Percentiles rank a stretch among this genome's conserved stretches.
Conservation (phyloP, 2,329 filamentous ascomycete species). For the Penicillium sp. region DNA sequence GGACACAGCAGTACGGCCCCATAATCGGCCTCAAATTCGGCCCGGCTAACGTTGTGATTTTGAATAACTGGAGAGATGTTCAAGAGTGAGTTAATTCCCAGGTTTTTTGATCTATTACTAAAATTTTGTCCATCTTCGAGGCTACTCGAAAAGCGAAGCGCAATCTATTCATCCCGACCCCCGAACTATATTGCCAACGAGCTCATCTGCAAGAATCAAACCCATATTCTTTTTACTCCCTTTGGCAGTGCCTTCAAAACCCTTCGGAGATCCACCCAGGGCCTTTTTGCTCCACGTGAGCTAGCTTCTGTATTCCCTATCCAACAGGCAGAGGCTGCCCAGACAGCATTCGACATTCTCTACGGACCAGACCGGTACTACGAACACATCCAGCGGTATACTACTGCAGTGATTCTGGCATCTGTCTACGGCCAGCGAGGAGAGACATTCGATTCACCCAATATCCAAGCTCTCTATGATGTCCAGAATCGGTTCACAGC, state of each 20-base stretch:
- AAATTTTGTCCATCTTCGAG: background rate
- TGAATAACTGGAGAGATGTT: background rate
- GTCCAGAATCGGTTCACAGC: slow-evolving; percentile 3
- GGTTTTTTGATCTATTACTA: background rate
- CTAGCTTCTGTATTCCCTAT: slow-evolving; percentile 18
- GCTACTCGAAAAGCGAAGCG: slow-evolving; percentile 14
- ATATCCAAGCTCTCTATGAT: slow-evolving; percentile 15
- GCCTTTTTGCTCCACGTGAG: slow-evolving; percentile 3
- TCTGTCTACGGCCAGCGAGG: slow-evolving; percentile 18
- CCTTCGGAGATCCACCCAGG: background rate
- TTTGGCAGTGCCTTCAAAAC: slow-evolving; percentile 11
- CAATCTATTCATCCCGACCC: slow-evolving; percentile 12
- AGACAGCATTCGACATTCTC: slow-evolving; percentile 21
- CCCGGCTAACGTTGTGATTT: background rate
- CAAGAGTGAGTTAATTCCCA: background rate
- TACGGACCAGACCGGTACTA: slow-evolving; percentile 11
- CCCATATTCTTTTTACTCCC: slow-evolving; percentile 6
- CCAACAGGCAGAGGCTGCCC: slow-evolving; percentile 22
- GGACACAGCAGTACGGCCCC: background rate
- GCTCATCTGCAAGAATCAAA: slow-evolving; percentile 1
- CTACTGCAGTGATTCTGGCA: slow-evolving; percentile 20
- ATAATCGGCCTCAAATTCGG: background rate
- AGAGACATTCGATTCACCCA: slow-evolving; percentile 12
- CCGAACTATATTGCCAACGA: slow-evolving; percentile 9
- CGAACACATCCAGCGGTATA: slow-evolving; percentile 21